Conservation (phyloP, 1,139 yeast species). For the Neolecta irregularis region DNA sequence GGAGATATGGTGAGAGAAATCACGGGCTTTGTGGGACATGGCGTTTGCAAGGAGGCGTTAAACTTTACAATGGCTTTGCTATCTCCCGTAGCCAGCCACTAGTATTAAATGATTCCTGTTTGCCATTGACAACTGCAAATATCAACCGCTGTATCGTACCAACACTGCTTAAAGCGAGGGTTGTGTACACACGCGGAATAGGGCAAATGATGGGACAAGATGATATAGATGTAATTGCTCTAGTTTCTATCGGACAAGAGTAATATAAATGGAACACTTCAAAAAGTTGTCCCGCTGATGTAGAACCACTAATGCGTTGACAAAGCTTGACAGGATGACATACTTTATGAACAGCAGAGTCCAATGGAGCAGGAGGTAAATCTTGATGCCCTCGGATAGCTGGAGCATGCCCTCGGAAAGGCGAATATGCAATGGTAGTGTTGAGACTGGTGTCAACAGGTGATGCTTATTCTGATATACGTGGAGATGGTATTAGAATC, state of each 20-base stretch:
- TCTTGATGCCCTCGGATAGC: too few relatives aligned
- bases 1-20: slow-evolving; percentile 60
- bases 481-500: slow-evolving; percentile 21
- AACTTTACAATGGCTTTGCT: too few relatives aligned
- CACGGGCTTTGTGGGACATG: slow-evolving; percentile 40
- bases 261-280: neutral
- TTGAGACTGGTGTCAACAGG: neutral
- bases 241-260: too few relatives aligned
- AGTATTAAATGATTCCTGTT: too few relatives aligned
- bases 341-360: slow-evolving; percentile 3
- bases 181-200: too few relatives aligned
- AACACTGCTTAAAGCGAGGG: too few relatives aligned
- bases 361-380: neutral
- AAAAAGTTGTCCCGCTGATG: slow-evolving; percentile 3
- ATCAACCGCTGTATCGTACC: too few relatives aligned
- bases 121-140: too few relatives aligned
- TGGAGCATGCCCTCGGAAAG: slow-evolving; percentile 1
- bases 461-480: too few relatives aligned
- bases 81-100: too few relatives aligned
- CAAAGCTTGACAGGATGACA: neutral
- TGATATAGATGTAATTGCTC: too few relatives aligned
- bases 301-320: slow-evolving; percentile 2
- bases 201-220: too few relatives aligned
- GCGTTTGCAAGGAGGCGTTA: neutral
- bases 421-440: neutral